Evolutionary conservation across 2,329 filamentous ascomycete species (phyloP).

Genomic region (Fusarium tuaranense): DNA sequence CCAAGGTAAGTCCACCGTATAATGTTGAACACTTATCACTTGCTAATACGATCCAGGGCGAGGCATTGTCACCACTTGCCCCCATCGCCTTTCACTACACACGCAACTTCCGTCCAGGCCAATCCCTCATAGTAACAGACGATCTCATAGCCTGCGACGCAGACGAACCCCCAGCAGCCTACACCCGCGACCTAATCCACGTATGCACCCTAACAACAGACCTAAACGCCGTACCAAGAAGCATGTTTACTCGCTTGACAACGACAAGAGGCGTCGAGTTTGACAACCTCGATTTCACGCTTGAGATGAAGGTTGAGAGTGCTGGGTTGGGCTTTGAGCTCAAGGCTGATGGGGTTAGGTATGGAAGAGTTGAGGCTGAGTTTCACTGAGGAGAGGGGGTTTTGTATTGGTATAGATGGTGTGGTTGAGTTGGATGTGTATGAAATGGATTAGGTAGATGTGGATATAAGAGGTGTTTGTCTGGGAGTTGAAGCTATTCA

Average conservation of each 20-base stretch:
- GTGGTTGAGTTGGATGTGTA: background rate
- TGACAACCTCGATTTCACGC: slow-evolving; percentile 83
- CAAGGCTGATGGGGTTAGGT: slow-evolving; percentile 81
- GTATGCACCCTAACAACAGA: slow-evolving; percentile 87
- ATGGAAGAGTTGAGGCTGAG: slow-evolving; percentile 81
- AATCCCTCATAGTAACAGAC: slow-evolving; percentile 82
- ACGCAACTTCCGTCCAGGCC: slow-evolving; percentile 83
- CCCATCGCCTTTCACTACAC: slow-evolving; percentile 89
- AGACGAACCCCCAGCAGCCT: slow-evolving; percentile 72
- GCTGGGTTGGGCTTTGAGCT: slow-evolving; percentile 82
- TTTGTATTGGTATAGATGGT: background rate
- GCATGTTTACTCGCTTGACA: slow-evolving; percentile 79
- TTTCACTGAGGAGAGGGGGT: slow-evolving; percentile 64
- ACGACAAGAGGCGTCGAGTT: slow-evolving; percentile 85
- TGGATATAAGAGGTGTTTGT: background rate
- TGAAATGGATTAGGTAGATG: background rate
- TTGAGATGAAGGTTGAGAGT: slow-evolving; percentile 86
- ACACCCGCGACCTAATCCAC: slow-evolving; percentile 72
- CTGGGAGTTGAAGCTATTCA: background rate
- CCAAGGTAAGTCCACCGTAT: slow-evolving; percentile 66
- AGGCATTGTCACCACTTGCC: slow-evolving; percentile 77
- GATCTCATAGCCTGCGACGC: slow-evolving; percentile 82
- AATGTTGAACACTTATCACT: background rate
- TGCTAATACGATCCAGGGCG: slow-evolving; percentile 63
- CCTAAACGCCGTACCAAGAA: slow-evolving; percentile 78